phyloP scores from a whole-genome alignment of 2,329 filamentous ascomycete species.

The Xylariaceae sp. region DNA sequence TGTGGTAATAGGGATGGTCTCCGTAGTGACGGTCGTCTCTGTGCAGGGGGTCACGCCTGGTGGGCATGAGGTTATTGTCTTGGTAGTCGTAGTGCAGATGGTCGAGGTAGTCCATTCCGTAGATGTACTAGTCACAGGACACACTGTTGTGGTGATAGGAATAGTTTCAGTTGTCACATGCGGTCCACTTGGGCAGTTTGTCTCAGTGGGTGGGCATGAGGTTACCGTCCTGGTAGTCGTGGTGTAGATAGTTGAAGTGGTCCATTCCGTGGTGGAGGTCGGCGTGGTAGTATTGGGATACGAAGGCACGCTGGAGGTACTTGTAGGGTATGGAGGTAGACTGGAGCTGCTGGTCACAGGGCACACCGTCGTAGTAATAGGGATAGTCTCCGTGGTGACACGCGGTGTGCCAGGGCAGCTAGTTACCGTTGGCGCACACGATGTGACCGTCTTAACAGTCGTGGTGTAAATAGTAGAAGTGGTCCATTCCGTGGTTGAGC shows the following conservation, averaged over 20 bases:
- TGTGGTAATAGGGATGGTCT: conserved; percentile 7
- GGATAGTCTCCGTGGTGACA: conserved; percentile 14
- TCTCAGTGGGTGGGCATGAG: conserved; percentile 16
- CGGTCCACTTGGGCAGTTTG: conserved; percentile 17
- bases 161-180: conserved; percentile 22
- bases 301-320: not conserved
- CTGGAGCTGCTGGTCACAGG: conserved; percentile 8
- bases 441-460: conserved; percentile 17
- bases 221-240: conserved; percentile 19
- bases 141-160: conserved; percentile 20
- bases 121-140: conserved; percentile 17
- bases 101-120: not conserved
- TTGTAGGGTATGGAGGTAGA: not conserved
- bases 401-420: conserved; percentile 11
- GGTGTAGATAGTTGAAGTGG: conserved; percentile 15
- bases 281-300: not conserved
- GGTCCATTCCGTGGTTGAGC: not conserved
- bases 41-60: conserved; percentile 18
- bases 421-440: conserved; percentile 15
- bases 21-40: conserved; percentile 10
- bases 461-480: conserved; percentile 25
- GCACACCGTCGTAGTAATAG: conserved; percentile 14
- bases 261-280: conserved; percentile 8
- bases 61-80: conserved; percentile 14
- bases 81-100: conserved; percentile 11